These are phyloP conservation scores for Wickerhamomyces bovis DNA, from an alignment of 805 yeast species.

Conservation along the genomic window DNA sequence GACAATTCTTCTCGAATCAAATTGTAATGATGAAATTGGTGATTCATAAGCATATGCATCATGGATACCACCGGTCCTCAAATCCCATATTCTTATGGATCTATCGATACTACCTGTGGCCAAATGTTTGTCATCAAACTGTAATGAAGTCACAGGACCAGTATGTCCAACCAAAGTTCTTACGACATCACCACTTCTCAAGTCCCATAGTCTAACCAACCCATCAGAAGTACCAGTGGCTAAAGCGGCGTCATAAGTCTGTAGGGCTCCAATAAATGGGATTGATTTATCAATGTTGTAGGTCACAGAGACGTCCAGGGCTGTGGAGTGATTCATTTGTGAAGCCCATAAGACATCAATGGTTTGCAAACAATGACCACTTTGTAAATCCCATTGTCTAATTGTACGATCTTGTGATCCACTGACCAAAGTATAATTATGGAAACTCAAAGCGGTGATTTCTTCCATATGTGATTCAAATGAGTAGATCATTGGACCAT, in stretches of 20 bases:
- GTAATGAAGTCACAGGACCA: constrained; percentile 59
- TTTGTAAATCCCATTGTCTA: constrained; percentile 66
- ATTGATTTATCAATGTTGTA: constrained; percentile 10
- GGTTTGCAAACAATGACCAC: constrained; percentile 65
- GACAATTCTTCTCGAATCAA: constrained; percentile 53
- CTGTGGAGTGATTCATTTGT: constrained; percentile 20
- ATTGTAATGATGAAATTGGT: constrained; percentile 50
- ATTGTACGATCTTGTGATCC: constrained; percentile 70
- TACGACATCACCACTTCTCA: constrained; percentile 62
- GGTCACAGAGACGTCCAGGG: constrained; percentile 9
- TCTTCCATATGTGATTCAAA: constrained; percentile 65
- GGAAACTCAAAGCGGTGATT: constrained; percentile 55
- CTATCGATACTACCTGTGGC: constrained; percentile 61
- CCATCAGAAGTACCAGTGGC: constrained; percentile 81
- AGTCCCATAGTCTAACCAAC: constrained; percentile 68
- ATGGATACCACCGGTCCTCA: constrained; percentile 56
- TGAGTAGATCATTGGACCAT: constrained; percentile 36
- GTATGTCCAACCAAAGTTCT: constrained; percentile 62
- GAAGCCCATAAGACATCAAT: constrained; percentile 63
- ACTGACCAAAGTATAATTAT: constrained; percentile 48
- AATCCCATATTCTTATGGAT: constrained; percentile 66
- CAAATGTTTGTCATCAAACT: constrained; percentile 60
- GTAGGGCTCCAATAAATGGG: constrained; percentile 59
- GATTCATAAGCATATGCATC: constrained; percentile 58
- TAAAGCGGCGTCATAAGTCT: constrained; percentile 68